Percentiles rank a stretch among this genome's conserved stretches.
phyloP scores from a whole-genome alignment of 257 asterid genomes.

The Solanum clarkiae region DNA sequence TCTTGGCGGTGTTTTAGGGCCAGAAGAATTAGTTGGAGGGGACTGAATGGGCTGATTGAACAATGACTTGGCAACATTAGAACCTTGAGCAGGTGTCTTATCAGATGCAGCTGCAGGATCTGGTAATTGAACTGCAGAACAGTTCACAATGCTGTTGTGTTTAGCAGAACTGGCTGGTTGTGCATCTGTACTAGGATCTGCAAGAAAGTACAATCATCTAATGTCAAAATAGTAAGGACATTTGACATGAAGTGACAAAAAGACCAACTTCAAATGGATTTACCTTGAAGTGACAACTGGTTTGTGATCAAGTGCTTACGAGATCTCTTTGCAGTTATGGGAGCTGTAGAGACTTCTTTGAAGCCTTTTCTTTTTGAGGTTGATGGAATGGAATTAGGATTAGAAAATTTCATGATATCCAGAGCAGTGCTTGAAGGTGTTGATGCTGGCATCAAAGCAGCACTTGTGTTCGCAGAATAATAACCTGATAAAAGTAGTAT shows the following conservation, averaged over 20 bases:
- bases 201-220: neutral
- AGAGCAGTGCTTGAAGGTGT: conserved; percentile 10
- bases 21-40: conserved; percentile 43
- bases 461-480: conserved; percentile 25
- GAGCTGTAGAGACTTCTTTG: conserved; percentile 22
- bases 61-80: conserved; percentile 63
- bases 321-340: conserved; percentile 33
- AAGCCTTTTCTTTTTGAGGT: conserved; percentile 43
- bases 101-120: conserved; percentile 5
- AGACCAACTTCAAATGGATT: neutral
- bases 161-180: conserved; percentile 19
- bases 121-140: conserved; percentile 16
- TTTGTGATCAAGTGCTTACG: conserved; percentile 23
- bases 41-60: conserved; percentile 54
- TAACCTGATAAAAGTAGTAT: conserved; percentile 28
- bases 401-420: conserved; percentile 22
- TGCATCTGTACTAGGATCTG: conserved; percentile 19
- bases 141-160: conserved; percentile 10
- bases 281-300: conserved; percentile 38
- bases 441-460: conserved; percentile 32
- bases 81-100: conserved; percentile 39
- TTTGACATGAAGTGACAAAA: neutral
- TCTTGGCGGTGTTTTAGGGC: conserved; percentile 75
- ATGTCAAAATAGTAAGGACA: neutral
- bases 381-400: conserved; percentile 22